Conservation (phyloP, 1,139 yeast species). For the Starmera stellimalicola region DNA sequence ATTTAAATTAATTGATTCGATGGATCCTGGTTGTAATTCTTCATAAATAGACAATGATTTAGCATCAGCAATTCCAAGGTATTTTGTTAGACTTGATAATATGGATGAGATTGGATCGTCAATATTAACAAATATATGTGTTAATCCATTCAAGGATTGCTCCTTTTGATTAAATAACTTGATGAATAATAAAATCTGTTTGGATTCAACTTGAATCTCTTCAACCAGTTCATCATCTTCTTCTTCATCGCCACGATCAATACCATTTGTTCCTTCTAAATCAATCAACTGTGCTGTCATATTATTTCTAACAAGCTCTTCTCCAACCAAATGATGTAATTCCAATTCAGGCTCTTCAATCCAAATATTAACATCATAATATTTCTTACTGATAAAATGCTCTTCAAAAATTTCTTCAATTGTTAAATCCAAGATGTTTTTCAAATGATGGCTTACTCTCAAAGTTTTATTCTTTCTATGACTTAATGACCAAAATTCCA, state of each 20-base stretch:
- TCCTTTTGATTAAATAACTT: slow-evolving; percentile 57
- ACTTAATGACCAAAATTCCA: slow-evolving; percentile 57
- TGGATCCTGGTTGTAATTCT: slow-evolving; percentile 58
- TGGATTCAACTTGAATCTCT: slow-evolving; percentile 27
- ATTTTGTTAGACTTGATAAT: slow-evolving; percentile 30
- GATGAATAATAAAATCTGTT: slow-evolving; percentile 45
- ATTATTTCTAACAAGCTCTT: too few species aligned
- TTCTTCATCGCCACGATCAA: neutral
- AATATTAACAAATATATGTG: slow-evolving; percentile 50
- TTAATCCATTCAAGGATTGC: slow-evolving; percentile 51
- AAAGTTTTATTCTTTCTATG: slow-evolving; percentile 68
- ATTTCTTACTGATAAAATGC: slow-evolving; percentile 10
- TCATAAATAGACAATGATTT: slow-evolving; percentile 45
- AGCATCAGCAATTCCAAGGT: slow-evolving; percentile 35
- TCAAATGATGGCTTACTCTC: slow-evolving; percentile 50
- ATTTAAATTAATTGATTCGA: slow-evolving; percentile 30
- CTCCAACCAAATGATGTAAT: slow-evolving; percentile 6
- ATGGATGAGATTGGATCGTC: slow-evolving; percentile 38
- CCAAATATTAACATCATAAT: slow-evolving; percentile 16
- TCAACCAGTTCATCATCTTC: slow-evolving; percentile 3
- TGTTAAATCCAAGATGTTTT: slow-evolving; percentile 26
- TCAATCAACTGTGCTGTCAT: too few species aligned
- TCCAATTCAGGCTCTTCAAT: slow-evolving; percentile 21
- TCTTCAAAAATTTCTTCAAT: slow-evolving; percentile 36
- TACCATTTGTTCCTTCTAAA: too few species aligned